These are phyloP conservation scores for Andrographis paniculata DNA, from an alignment of 305 asterid species.

Conservation along the genomic window DNA sequence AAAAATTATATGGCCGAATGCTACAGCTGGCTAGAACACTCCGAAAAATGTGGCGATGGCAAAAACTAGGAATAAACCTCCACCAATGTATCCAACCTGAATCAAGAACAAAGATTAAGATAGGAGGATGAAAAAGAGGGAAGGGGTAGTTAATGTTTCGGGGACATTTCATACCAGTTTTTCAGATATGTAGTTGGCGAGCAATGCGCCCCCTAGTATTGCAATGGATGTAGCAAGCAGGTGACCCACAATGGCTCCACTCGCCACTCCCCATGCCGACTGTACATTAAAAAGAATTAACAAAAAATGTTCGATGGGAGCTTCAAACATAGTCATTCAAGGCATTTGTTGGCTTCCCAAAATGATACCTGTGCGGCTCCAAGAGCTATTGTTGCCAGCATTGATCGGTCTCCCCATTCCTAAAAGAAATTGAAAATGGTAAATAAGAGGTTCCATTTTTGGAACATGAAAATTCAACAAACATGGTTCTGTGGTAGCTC, in stretches of 20 bases:
- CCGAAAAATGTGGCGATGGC: constrained; percentile 68
- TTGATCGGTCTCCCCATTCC: constrained; percentile 99
- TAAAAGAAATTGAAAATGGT: constrained; percentile 16
- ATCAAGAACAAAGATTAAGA: constrained; percentile 8
- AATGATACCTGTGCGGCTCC: constrained; percentile 87
- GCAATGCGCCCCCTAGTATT: constrained; percentile 85
- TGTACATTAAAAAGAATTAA: constrained; percentile 17
- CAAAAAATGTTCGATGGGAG: neutral
- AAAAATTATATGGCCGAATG: neutral
- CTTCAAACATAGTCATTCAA: neutral
- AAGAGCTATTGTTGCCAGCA: constrained; percentile 92
- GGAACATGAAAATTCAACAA: too few species aligned
- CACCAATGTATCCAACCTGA: constrained; percentile 72
- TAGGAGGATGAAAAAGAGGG: neutral
- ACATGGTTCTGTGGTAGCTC: too few species aligned
- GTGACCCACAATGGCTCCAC: constrained; percentile 91
- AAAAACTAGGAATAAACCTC: constrained; percentile 47
- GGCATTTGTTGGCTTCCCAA: neutral
- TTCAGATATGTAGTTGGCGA: constrained; percentile 82
- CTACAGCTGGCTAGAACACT: constrained; percentile 31
- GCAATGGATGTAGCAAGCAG: constrained; percentile 75
- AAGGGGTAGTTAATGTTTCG: neutral
- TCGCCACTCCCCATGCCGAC: constrained; percentile 98
- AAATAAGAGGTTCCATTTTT: too few species aligned
- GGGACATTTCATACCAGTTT: constrained; percentile 51